Percentiles rank a stretch among this genome's conserved stretches.
phyloP scores from a whole-genome alignment of 805 yeast species.

The Ogataea pini region DNA sequence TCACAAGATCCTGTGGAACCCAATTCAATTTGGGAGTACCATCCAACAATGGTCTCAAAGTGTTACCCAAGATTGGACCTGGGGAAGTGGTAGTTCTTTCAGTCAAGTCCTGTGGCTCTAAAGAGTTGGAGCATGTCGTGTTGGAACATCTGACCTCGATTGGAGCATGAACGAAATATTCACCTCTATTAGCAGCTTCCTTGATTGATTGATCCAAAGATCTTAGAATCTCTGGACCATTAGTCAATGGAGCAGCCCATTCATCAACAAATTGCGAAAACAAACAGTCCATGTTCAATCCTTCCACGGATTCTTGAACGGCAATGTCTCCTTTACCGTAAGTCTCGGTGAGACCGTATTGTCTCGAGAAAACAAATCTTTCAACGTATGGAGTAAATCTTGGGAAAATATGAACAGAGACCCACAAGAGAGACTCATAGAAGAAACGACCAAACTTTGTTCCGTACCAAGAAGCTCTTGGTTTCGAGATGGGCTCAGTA shows the following conservation, averaged over 20 bases:
- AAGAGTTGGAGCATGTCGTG: slow-evolving; percentile 52
- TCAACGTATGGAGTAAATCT: slow-evolving; percentile 83
- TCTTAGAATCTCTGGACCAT: slow-evolving; percentile 70
- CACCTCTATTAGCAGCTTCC: slow-evolving; percentile 57
- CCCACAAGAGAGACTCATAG: slow-evolving; percentile 77
- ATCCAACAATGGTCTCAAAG: slow-evolving; percentile 77
- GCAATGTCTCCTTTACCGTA: slow-evolving; percentile 58
- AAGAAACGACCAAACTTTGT: slow-evolving; percentile 73
- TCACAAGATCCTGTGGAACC: slow-evolving; percentile 51
- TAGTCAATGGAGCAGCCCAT: slow-evolving; percentile 90
- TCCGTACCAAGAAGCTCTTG: slow-evolving; percentile 84
- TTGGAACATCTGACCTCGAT: slow-evolving; percentile 93
- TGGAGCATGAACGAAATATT: slow-evolving; percentile 90
- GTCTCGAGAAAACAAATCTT: slow-evolving; percentile 79
- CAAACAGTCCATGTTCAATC: slow-evolving; percentile 92
- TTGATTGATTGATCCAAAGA: slow-evolving; percentile 63
- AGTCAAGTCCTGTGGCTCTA: slow-evolving; percentile 46
- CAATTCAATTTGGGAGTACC: slow-evolving; percentile 69
- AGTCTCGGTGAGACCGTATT: slow-evolving; percentile 76
- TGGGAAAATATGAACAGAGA: slow-evolving; percentile 73
- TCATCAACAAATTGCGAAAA: slow-evolving; percentile 93
- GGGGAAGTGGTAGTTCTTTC: slow-evolving; percentile 52
- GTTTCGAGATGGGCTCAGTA: slow-evolving; percentile 57
- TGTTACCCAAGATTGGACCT: slow-evolving; percentile 87
- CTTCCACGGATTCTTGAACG: slow-evolving; percentile 80